phyloP scores from a whole-genome alignment of 176 grass and related monocot genomes.

The Hyparrhenia diplandra region DNA sequence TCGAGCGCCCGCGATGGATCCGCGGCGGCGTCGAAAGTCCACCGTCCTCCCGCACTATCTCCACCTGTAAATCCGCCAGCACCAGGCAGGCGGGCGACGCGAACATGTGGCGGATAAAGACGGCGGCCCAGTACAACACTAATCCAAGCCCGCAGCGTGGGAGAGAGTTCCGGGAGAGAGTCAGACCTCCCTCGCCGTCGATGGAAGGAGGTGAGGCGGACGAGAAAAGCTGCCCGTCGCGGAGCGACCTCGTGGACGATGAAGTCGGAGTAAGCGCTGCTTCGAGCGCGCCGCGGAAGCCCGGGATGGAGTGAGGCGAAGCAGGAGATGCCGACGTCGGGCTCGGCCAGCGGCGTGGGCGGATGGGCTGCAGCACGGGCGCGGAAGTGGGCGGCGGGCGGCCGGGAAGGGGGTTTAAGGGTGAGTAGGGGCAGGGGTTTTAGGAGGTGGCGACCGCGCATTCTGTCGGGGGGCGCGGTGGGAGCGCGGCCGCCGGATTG shows the following conservation, averaged over 20 bases:
- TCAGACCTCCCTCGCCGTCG: conserved; percentile 45
- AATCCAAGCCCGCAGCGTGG: not conserved
- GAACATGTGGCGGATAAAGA: not conserved
- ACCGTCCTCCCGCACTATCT: conserved; percentile 28
- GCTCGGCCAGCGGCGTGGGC: conserved; percentile 38
- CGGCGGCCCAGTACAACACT: not conserved
- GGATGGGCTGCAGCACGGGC: not conserved
- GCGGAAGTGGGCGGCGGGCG: not conserved
- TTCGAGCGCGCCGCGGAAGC: conserved; percentile 79
- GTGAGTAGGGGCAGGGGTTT: not conserved
- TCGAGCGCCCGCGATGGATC: conserved; percentile 45
- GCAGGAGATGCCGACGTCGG: conserved; percentile 79
- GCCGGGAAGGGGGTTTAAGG: conserved; percentile 9
- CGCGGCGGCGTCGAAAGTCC: not conserved
- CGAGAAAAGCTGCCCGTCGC: conserved; percentile 59
- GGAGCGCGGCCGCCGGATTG: not conserved
- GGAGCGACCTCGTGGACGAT: conserved; percentile 82
- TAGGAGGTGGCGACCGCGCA: conserved; percentile 36
- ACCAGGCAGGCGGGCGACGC: too few relatives aligned
- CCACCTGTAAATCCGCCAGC: conserved; percentile 41
- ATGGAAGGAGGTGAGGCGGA: conserved; percentile 81
- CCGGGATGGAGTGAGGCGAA: conserved; percentile 72
- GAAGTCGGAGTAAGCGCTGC: conserved; percentile 90
- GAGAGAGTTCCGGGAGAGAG: not conserved
- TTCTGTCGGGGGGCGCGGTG: not conserved